Percentiles rank a stretch among this genome's conserved stretches.
phyloP scores from a whole-genome alignment of 139 green algal genomes.

The Chlamydomonas incerta region DNA sequence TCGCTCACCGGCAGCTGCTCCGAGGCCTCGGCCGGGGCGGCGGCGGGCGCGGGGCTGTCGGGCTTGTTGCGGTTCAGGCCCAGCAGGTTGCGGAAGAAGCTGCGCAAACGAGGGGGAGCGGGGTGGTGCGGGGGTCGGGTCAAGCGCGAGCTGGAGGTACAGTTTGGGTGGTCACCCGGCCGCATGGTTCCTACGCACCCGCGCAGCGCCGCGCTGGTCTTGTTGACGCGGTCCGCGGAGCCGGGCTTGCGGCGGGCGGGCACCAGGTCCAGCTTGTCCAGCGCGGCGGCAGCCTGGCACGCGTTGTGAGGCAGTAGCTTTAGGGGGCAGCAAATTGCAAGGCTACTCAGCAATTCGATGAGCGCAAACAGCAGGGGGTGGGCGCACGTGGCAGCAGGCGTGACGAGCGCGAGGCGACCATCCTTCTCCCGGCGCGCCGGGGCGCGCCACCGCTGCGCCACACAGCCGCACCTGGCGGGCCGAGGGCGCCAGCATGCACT shows the following conservation, averaged over 20 bases:
- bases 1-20: slow-evolving; percentile 32
- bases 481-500: slow-evolving; percentile 94
- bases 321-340: too few species aligned
- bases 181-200: too few species aligned
- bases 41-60: too few species aligned
- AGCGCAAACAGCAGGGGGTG: too few species aligned
- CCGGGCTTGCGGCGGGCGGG: slow-evolving; percentile 25
- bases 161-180: too few species aligned
- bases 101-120: background rate
- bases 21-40: background rate
- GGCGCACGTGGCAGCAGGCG: too few species aligned
- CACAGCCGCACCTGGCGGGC: slow-evolving; percentile 62
- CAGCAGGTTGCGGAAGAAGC: slow-evolving; percentile 39
- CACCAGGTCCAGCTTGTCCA: slow-evolving; percentile 85
- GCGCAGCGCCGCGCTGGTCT: slow-evolving; percentile 23
- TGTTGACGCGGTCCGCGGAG: slow-evolving; percentile 17
- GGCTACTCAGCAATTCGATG: too few species aligned
- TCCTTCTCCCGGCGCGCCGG: too few species aligned
- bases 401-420: too few species aligned
- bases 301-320: too few species aligned
- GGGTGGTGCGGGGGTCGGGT: background rate
- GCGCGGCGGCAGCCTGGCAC: slow-evolving; percentile 66
- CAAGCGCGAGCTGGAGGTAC: too few species aligned
- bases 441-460: too few species aligned
- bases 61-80: background rate